phyloP scores from a whole-genome alignment of 139 green algal species.

The Marvania coccoides region DNA sequence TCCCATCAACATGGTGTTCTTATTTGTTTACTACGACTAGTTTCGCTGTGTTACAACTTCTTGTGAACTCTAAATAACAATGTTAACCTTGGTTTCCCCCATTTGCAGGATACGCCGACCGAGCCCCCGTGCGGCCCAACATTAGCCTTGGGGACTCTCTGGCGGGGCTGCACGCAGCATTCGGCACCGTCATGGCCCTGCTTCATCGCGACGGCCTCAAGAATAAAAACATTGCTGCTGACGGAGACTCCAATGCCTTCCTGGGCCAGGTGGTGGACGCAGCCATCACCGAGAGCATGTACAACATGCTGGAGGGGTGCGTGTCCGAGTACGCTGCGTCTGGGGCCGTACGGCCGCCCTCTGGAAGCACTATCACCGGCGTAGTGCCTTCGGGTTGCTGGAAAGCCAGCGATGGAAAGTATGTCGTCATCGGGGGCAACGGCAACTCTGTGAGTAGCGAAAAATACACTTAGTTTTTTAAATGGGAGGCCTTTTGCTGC shows the following conservation, averaged over 20 bases:
- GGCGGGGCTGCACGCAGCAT: conserved; percentile 64
- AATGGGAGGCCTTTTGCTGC: too few relatives aligned
- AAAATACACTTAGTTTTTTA: too few relatives aligned
- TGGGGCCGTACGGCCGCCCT: conserved; percentile 41
- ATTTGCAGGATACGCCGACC: conserved; percentile 57
- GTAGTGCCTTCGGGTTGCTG: conserved; percentile 70
- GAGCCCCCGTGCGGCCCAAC: conserved; percentile 63
- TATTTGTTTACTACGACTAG: neutral
- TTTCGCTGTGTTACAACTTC: neutral
- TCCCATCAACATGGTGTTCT: neutral
- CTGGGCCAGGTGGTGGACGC: conserved; percentile 64
- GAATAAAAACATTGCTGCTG: neutral
- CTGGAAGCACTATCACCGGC: conserved; percentile 59
- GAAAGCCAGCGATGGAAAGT: conserved; percentile 44
- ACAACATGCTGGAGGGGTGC: conserved; percentile 74
- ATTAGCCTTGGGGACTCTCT: conserved; percentile 55
- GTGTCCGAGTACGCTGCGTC: conserved; percentile 42
- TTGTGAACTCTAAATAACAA: neutral
- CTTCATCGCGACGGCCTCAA: conserved; percentile 34
- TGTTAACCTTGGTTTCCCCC: neutral
- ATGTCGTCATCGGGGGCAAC: conserved; percentile 62
- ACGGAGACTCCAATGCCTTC: neutral
- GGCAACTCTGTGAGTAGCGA: conserved; percentile 34
- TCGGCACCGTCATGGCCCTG: conserved; percentile 71
- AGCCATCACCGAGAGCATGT: conserved; percentile 62